A percentile compares a stretch with the other conserved stretches of the same genome.
phyloP scores from a whole-genome alignment of 768 basidiomycete genomes.

The Strobilomyces confusus region DNA sequence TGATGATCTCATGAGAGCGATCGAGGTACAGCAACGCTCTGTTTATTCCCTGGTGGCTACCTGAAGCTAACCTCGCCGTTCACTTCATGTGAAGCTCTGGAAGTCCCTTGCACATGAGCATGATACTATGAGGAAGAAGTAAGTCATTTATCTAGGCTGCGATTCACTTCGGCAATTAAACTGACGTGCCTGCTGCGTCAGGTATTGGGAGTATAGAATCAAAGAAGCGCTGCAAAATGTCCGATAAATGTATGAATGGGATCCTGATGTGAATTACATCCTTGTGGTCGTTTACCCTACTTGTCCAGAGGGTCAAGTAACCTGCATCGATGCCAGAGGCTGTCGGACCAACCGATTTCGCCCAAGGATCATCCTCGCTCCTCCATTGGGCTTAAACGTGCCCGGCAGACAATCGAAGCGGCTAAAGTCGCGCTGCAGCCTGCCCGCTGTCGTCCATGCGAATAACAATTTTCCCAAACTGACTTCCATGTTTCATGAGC shows the following conservation, averaged over 20 bases:
- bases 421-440: conserved; percentile 25
- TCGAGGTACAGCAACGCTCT: conserved; percentile 38
- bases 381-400: background rate
- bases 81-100: conserved; percentile 52
- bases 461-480: conserved; percentile 78
- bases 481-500: conserved; percentile 55
- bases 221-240: conserved; percentile 40
- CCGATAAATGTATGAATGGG: conserved; percentile 15
- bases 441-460: conserved; percentile 33
- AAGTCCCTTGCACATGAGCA: conserved; percentile 61
- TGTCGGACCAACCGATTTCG: background rate
- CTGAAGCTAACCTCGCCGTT: conserved; percentile 11
- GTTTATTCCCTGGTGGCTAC: background rate
- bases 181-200: conserved; percentile 28
- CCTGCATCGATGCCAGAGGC: background rate
- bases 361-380: background rate
- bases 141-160: conserved; percentile 17
- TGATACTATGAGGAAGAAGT: conserved; percentile 79
- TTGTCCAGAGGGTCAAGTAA: background rate
- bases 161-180: conserved; percentile 23
- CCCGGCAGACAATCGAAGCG: background rate
- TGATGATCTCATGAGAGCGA: conserved; percentile 43
- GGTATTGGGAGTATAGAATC: conserved; percentile 79
- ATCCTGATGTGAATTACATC: conserved; percentile 6
- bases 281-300: conserved; percentile 1